Base-by-base conservation (phyloP, 495 filamentous ascomycete genomes). In the Penicillium salamii region DNA sequence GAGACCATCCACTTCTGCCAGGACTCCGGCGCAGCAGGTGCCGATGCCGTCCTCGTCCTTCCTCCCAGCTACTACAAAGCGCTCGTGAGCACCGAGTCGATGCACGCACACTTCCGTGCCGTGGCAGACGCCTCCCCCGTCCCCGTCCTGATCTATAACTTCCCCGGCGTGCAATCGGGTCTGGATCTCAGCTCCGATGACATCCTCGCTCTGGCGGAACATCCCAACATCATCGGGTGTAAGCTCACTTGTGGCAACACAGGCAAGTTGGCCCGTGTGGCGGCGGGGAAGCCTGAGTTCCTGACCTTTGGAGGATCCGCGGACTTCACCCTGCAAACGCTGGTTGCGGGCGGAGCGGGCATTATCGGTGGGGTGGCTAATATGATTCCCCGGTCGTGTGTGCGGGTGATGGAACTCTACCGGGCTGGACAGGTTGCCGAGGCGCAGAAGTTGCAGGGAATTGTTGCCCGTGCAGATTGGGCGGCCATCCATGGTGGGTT, bases 241-340 rank as follows among this genome's bases (percentile, higher is more conserved):
- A 97, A 97, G 75, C 77, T 96, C 42, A 97, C 91, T 4, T 97
- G 91, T 66, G 91, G 90, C 39, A 95, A 97, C 69, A 96, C 91
- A 14, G 91, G 91, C 45, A 97, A 97, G 68, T 76, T 97, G 42
- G 84, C 82, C 58, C 82, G 91, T 47, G 79, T 97, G 36, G 88
- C 83, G 3, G 83, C 83, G 18, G 79, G 78, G 13, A 76, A 77
- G 49, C 74, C 81, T 23, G 73, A 76, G 12, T 93, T 92, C 75
- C 69, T 91, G 48, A 88, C 87, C 46, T 82, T 95, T 55, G 91
- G 88, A 11, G 91, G 91, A n/a, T 91, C 87, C 8, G 87, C 86
- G 51, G 91, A 97, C 68, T 96, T 96, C 68, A 88, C 86, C 3
- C 73, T 96, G 24, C 91, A 91, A 72, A 88, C 89, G 1, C 71